These are phyloP conservation scores for Senna siamea DNA, from an alignment of 306 rosid genomes.

Conservation along the genomic window DNA sequence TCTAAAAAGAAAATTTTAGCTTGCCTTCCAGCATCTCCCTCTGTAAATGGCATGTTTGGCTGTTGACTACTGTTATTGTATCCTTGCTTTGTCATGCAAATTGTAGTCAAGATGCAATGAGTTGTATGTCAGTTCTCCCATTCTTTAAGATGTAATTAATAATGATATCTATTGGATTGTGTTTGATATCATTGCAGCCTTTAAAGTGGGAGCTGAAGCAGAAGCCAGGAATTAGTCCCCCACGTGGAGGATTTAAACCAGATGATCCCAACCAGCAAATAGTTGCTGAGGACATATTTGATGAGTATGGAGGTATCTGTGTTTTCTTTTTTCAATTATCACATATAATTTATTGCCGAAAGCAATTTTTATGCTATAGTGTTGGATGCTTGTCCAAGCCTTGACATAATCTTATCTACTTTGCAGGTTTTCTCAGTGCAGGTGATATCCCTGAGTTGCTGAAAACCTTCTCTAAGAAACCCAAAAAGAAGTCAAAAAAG, in stretches of 20 bases:
- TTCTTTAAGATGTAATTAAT: not conserved
- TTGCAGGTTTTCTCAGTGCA: slow-evolving; percentile 78
- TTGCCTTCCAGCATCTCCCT: not conserved
- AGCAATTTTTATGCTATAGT: not conserved
- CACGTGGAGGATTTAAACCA: slow-evolving; percentile 90
- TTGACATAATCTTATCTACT: slow-evolving; percentile 28
- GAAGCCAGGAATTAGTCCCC: slow-evolving; percentile 99
- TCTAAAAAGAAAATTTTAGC: not conserved
- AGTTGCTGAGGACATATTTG: slow-evolving; percentile 94
- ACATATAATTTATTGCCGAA: not conserved
- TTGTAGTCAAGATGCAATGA: slow-evolving; percentile 25
- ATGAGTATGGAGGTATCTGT: slow-evolving; percentile 90
- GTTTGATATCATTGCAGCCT: slow-evolving; percentile 66
- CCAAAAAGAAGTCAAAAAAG: slow-evolving; percentile 65
- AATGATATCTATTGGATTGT: slow-evolving; percentile 18
- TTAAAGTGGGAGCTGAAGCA: slow-evolving; percentile 98
- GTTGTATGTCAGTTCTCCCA: not conserved
- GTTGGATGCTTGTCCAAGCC: slow-evolving; percentile 17
- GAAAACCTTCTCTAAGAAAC: slow-evolving; percentile 68
- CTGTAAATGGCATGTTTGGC: not conserved
- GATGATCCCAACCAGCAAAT: slow-evolving; percentile 99
- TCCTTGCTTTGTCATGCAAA: slow-evolving; percentile 17
- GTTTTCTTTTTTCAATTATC: not conserved
- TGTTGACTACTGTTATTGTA: slow-evolving; percentile 10
- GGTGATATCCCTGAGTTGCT: slow-evolving; percentile 71